Conservation (phyloP, 2,329 filamentous ascomycete species). For the Nemania diffusa region DNA sequence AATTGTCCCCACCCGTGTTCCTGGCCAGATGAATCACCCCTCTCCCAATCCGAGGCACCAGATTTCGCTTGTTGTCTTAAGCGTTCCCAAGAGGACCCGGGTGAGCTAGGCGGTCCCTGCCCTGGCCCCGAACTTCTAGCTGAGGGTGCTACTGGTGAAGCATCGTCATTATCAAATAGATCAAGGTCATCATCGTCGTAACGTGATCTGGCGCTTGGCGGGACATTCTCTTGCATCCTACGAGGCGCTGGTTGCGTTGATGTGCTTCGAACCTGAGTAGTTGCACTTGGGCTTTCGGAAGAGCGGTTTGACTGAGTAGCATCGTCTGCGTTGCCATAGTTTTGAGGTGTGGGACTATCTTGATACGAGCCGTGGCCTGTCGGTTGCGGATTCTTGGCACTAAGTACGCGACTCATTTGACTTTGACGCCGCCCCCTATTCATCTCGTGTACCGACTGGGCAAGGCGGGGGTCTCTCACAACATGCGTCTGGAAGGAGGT, state of each 20-base stretch:
- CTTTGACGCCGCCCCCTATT: background rate
- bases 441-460: conserved; percentile 32
- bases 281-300: conserved; percentile 1
- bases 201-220: conserved; percentile 3
- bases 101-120: conserved; percentile 33
- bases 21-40: conserved; percentile 46
- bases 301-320: conserved; percentile 7
- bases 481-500: conserved; percentile 39
- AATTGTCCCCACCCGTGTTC: conserved; percentile 44
- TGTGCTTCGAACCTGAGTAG: conserved; percentile 7
- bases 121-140: conserved; percentile 39
- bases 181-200: conserved; percentile 36
- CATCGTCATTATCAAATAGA: conserved; percentile 49
- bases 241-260: conserved; percentile 14
- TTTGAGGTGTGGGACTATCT: conserved; percentile 7
- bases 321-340: conserved; percentile 13
- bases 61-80: conserved; percentile 53
- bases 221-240: background rate
- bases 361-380: background rate
- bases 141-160: conserved; percentile 56
- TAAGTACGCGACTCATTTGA: conserved; percentile 4
- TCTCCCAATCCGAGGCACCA: conserved; percentile 35
- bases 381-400: conserved; percentile 9
- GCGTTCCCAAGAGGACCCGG: conserved; percentile 58
- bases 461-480: conserved; percentile 47